Evolutionary conservation across 257 asterid genomes (phyloP).

Genomic region (Phtheirospermum japonicum): DNA sequence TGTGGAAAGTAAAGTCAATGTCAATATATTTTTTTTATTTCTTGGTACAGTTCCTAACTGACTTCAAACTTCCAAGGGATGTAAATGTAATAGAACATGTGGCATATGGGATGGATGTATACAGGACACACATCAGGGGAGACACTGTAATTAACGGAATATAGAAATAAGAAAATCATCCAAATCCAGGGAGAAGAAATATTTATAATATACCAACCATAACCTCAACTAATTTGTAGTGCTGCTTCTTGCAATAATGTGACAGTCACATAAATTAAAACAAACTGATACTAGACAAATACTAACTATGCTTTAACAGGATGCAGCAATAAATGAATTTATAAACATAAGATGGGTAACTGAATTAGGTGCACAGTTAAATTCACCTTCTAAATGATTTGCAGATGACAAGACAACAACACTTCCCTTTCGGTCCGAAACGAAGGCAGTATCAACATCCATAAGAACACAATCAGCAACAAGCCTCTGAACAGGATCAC

Average conservation of each 20-base stretch:
- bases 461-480: slow-evolving; percentile 92
- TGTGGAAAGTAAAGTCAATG: not conserved
- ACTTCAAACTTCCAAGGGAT: slow-evolving; percentile 12
- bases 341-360: not conserved
- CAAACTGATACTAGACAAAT: slow-evolving; percentile 5
- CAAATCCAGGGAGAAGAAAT: no score
- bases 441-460: slow-evolving; percentile 83
- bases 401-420: slow-evolving; percentile 76
- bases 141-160: not conserved
- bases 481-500: slow-evolving; percentile 94
- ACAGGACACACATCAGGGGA: not conserved
- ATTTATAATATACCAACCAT: no score
- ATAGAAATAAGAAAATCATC: no score
- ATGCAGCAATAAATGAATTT: slow-evolving; percentile 5
- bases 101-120: not conserved
- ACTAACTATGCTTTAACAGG: slow-evolving; percentile 9
- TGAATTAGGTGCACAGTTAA: slow-evolving; percentile 12
- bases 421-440: slow-evolving; percentile 89
- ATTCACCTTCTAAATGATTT: slow-evolving; percentile 69
- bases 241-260: no score
- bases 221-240: no score
- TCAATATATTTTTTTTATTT: not conserved
- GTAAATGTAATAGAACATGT: not conserved
- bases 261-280: not conserved
- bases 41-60: not conserved